phyloP scores from a whole-genome alignment of 2,329 filamentous ascomycete species.

The Neonectria ditissima region DNA sequence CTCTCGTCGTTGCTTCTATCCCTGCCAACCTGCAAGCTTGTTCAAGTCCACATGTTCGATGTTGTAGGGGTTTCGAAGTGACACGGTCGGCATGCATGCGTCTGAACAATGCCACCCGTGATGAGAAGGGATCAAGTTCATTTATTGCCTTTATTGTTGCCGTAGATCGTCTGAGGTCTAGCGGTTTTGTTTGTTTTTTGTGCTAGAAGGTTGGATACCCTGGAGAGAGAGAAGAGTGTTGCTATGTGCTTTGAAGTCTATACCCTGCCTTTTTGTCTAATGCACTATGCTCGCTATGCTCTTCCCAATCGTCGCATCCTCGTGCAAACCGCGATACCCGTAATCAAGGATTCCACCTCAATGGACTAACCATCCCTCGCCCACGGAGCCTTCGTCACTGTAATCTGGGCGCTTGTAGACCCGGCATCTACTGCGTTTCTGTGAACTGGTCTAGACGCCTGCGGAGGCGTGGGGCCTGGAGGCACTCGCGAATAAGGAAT shows the following conservation, averaged over 20 bases:
- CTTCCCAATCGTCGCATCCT: neutral
- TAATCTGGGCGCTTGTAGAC: slow-evolving; percentile 54
- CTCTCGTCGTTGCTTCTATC: slow-evolving; percentile 14
- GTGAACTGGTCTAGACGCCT: slow-evolving; percentile 36
- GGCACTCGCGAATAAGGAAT: slow-evolving; percentile 55
- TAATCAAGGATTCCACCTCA: neutral
- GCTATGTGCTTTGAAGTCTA: slow-evolving; percentile 47
- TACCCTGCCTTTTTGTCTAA: slow-evolving; percentile 47
- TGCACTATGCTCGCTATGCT: slow-evolving; percentile 31
- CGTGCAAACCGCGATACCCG: neutral
- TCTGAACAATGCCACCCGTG: slow-evolving; percentile 12
- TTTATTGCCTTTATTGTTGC: slow-evolving; percentile 6
- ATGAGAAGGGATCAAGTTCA: slow-evolving; percentile 11
- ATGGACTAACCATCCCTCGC: slow-evolving; percentile 48
- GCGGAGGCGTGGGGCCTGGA: slow-evolving; percentile 45
- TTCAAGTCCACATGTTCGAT: slow-evolving; percentile 16
- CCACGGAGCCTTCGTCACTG: slow-evolving; percentile 62
- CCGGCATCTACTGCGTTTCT: slow-evolving; percentile 39
- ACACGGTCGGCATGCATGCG: slow-evolving; percentile 8
- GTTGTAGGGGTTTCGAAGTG: slow-evolving; percentile 17
- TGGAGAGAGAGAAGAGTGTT: slow-evolving; percentile 42
- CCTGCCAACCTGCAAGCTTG: slow-evolving; percentile 22
- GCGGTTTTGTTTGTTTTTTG: slow-evolving; percentile 32
- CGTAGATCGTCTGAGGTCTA: slow-evolving; percentile 9
- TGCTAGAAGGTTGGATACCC: slow-evolving; percentile 50